Evolutionary conservation across 176 grass and related monocot genomes (phyloP), one percentile per base, ranked within the genome.

Genomic region (Triticum urartu): DNA sequence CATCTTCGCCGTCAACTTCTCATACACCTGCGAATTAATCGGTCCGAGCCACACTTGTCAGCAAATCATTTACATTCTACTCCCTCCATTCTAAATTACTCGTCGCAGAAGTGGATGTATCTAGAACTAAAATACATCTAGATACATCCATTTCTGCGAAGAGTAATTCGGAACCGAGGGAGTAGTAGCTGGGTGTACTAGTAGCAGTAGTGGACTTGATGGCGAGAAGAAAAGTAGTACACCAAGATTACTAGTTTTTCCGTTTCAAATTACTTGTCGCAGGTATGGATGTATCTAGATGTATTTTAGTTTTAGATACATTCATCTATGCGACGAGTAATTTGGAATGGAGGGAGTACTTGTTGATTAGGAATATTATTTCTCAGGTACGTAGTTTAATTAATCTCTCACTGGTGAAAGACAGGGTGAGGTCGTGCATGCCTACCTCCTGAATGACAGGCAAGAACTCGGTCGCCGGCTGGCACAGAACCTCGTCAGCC

Each of bases 401-500:
- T 30, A 78, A n/a, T 60, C 48, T 36, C 22, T 24, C 14, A 6
- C 48, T 17, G 48, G 61, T 32, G 47, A 61, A 79, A 95, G 60
- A 79, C 74, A 64, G 11, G 42, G 42, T 45, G 0, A 7, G 12
- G 13, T 24, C 21, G 7, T 22, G 9, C 34, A 5, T 36, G 36
- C 40, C 71, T 69, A 97, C 95, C 92, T 92, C 89, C 63, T 93
- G 75, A 10, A 94, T 97, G 85, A 93, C 88, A 0, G 92, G 95
- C 20, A 97, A 85, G 85, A 97, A 97, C 72, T 94, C 92, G 12
- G 74, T 89, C 50, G 95, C 95, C 6, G 89, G 90, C 68, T 97
- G 92, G 68, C 85, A 94, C 26, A 92, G 79, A 89, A 97, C 81
- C 24, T 80, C 92, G 64, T 86, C 88, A 6, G 84, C 87, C 95